phyloP scores from a whole-genome alignment of 345 rosid species.

The Psidium friedrichsthalianum region DNA sequence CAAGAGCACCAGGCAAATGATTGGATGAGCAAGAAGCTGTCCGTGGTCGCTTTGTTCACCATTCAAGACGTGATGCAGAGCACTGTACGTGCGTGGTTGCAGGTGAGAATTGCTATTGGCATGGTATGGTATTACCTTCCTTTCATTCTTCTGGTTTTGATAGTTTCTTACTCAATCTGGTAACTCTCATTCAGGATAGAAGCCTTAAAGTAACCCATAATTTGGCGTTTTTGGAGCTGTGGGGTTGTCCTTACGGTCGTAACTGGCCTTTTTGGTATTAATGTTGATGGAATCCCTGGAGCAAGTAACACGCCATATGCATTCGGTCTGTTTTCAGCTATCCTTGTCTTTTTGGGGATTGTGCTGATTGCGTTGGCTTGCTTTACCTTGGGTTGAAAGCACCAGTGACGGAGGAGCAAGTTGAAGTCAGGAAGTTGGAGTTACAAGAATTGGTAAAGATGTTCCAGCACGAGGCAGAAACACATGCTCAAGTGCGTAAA shows the following conservation, averaged over 20 bases:
- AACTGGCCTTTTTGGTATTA: conserved; percentile 90
- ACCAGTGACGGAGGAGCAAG: conserved; percentile 56
- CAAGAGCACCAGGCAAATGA: conserved; percentile 79
- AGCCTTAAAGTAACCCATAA: conserved; percentile 91
- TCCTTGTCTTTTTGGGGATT: conserved; percentile 38
- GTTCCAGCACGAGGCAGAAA: conserved; percentile 98
- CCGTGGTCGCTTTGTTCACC: conserved; percentile 86
- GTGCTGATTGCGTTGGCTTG: conserved; percentile 58
- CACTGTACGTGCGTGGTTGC: conserved; percentile 98
- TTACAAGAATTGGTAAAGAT: conserved; percentile 71
- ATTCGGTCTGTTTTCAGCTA: conserved; percentile 59
- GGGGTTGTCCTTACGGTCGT: conserved; percentile 73
- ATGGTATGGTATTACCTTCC: not conserved
- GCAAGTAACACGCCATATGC: conserved; percentile 70
- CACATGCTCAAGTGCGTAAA: conserved; percentile 74
- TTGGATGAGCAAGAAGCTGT: conserved; percentile 99
- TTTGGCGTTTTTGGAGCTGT: conserved; percentile 83
- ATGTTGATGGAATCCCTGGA: conserved; percentile 98
- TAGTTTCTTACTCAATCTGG: not conserved
- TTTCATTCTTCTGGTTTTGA: not conserved
- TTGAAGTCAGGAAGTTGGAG: conserved; percentile 66
- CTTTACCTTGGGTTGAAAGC: conserved; percentile 66
- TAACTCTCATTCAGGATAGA: conserved; percentile 38
- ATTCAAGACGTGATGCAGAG: conserved; percentile 99
- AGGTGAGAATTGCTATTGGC: conserved; percentile 26